Evolutionary conservation across 352 stramenopile species (phyloP), one percentile per base, ranked within the genome.

Genomic region (Phytophthora pini): DNA sequence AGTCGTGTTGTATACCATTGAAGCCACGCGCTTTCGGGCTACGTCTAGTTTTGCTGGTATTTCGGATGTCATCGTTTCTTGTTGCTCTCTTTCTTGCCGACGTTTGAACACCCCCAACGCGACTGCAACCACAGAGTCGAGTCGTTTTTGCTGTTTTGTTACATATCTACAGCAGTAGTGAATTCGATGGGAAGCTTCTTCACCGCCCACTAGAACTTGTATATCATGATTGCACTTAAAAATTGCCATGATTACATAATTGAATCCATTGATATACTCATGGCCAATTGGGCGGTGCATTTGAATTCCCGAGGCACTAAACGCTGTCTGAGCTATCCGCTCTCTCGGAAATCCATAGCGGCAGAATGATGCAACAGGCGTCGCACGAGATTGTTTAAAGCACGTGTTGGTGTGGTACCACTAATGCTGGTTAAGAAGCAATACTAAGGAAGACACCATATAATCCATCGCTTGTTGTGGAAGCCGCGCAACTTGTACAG

Each of bases 231-330:
- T 41, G 36, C 36, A 17, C 12, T 41, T 41, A 20, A 12, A 41
- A 0, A 0, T 17, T n/a, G 36, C 53, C 40, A 55, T 34, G 8
- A 55, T 44, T 0, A 10, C 13, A n/a, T 43, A 44, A 22, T 45
- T 55, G 17, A 45, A 55, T n/a, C 47, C 47, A n/a, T 54, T 54
- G 8, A 54, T 24, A 17, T 43, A 54, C n/a, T 54, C 47, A 6
- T 43, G 47, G 11, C 10, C 36, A 12, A 11, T 31, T 29, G 8
- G 38, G 15, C 15, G 52, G 31, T 31, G 41, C 9, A 41, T 12
- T 20, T 43, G 24, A 38, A 41, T 15, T 41, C 47, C 31, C 10
- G 44, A 50, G 9, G 24, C 24, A 20, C 22, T 22, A 36, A 50
- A 50, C 3, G 10, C 15, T 20, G 44, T 39, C 6, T 26, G 6